Conservation (phyloP, 2,329 filamentous ascomycete species). For the Teratosphaeria pseudoeucalypti region DNA sequence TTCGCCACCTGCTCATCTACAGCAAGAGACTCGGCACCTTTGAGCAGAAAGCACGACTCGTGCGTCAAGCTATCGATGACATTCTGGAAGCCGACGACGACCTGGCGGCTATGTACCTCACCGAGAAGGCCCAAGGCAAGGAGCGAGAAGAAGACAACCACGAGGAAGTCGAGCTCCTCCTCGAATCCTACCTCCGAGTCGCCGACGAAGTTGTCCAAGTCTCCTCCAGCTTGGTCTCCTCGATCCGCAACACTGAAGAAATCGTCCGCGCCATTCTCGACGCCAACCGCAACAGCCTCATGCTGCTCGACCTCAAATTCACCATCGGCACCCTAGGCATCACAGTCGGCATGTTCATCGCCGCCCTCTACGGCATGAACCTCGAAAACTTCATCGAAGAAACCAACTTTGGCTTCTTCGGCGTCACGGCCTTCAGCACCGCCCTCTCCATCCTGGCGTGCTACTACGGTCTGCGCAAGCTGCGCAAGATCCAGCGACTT, state of each 20-base stretch:
- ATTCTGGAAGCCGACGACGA: slow-evolving; percentile 94
- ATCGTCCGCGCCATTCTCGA: slow-evolving; percentile 96
- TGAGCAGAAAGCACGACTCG: slow-evolving; percentile 89
- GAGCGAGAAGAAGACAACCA: slow-evolving; percentile 73
- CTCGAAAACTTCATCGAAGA: slow-evolving; percentile 98
- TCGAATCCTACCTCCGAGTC: slow-evolving; percentile 96
- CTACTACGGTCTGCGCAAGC: slow-evolving; percentile 70
- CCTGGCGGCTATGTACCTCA: slow-evolving; percentile 86
- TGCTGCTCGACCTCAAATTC: slow-evolving; percentile 94
- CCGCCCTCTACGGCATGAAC: slow-evolving; percentile 99
- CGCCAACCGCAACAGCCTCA: slow-evolving; percentile 94
- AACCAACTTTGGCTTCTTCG: slow-evolving; percentile 72
- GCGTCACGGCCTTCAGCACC: slow-evolving; percentile 61
- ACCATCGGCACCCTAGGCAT: slow-evolving; percentile 91
- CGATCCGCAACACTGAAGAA: slow-evolving; percentile 95
- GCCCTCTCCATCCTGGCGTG: slow-evolving; percentile 67
- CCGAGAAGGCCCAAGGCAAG: slow-evolving; percentile 70
- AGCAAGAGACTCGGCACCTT: slow-evolving; percentile 95
- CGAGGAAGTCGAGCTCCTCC: slow-evolving; percentile 89
- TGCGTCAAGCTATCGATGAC: slow-evolving; percentile 90
- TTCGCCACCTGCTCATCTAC: slow-evolving; percentile 80
- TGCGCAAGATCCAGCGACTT: slow-evolving; percentile 77
- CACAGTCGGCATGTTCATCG: slow-evolving; percentile 86
- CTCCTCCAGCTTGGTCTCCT: slow-evolving; percentile 81
- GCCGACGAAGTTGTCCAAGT: slow-evolving; percentile 97